Evolutionary conservation across 495 filamentous ascomycete genomes (phyloP), one percentile per base, ranked within the genome.

Genomic region (Penicillium psychrofluorescens): DNA sequence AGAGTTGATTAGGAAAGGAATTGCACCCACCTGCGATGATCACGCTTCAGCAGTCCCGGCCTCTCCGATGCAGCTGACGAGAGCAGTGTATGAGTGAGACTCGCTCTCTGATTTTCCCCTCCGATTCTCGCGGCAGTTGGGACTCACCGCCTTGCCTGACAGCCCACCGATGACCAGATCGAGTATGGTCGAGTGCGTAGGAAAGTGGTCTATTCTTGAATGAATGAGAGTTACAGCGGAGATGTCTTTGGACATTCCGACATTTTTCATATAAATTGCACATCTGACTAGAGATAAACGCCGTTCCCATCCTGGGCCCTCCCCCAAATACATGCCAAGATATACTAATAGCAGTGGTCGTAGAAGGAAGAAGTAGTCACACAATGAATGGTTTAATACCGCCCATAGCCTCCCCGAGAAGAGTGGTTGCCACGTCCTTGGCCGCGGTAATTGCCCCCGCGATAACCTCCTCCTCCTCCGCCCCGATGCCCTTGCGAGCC

Each of bases 51-150:
- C 22, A 22, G 22, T 22, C 22, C 22, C 22, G 22, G 22, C 22
- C 22, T 22, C 22, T 22, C 2, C 22, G 22, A 4, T 22, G 22
- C 22, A 22, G 38, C 46, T 31, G 38, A 47, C 45, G 39, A 41
- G 49, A 46, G 45, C 45, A 41, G 46, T 50, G 42, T 45, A 44
- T 46, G 38, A 31, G 53, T 40, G 15, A n/a, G 42, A 37, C 31
- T 29, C 30, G 31, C 41, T 42, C 44, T 40, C 49, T 53, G 50
- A 48, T 37, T 53, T 56, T 45, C 43, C 59, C 51, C 62, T 63
- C 64, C 64, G 64, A 63, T 61, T 61, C 50, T 67, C 64, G 64
- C 62, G 55, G 54, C 51, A 52, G 46, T 47, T 51, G 32, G 8
- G 30, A 1, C 32, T 59, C 35, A 59, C 55, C 55, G 55, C 55